Evolutionary conservation across 2,329 filamentous ascomycete genomes (phyloP), one percentile per base, ranked within the genome.

Genomic region (Fusarium anthophilum): DNA sequence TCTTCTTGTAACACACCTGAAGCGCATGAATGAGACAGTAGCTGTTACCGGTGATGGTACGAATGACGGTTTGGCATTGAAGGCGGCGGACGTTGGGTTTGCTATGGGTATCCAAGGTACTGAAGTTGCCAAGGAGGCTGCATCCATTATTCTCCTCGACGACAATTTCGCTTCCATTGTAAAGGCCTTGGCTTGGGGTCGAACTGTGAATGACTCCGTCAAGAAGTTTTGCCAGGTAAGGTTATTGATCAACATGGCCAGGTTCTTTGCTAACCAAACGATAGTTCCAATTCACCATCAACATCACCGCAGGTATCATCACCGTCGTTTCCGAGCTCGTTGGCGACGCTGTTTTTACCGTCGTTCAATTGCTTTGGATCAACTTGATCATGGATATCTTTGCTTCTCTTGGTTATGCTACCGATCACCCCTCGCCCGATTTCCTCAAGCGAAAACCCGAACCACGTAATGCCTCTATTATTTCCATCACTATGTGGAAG

Each of bases 301-400:
- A 92, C 78, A 91, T 92, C 69, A 92, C 91, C 9, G 91, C 91
- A 5, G 90, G 92, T 22, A 79, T 91, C 28, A 85, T 92, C 14
- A 91, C 91, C 2, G 91, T 92, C 62, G 84, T 92, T 70, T 90
- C 90, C 5, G 89, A 91, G 7, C 88, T 92, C 53, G 87, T 89
- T 14, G 87, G 86, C 64, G 79, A 83, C 11, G 89, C 90, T 10
- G 89, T 92, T 5, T 86, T 92, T 50, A 91, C 88, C 3, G 90
- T 91, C 2, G 90, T 92, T 2, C 91, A 92, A 75, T 86, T 92
- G 48, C 85, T 92, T 39, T 92, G 91, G 91, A 89, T 92, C 57
- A 92, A 92, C 77, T 82, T 92, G 54, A 92, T 92, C 78, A 92
- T 92, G 90, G 90, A 92, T 75, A 91, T 90, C 11, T 91, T 92